Base-by-base conservation (phyloP, 1,284 basidiomycete species). In the Tetrapyrgos nigripes region DNA sequence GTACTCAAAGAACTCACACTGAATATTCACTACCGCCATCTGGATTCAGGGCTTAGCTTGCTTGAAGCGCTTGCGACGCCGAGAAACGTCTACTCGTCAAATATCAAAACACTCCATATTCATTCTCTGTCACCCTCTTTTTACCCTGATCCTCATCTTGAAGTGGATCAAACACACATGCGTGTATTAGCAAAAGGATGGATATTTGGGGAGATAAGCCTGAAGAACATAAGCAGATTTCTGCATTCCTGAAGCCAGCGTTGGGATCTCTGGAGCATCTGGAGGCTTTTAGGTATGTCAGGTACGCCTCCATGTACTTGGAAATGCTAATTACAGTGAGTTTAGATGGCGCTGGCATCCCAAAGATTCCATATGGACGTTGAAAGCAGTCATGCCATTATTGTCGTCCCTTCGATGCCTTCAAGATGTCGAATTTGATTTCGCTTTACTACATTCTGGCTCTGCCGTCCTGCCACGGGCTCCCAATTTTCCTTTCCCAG, bases 51-150 rank as follows among this genome's bases (percentile, higher is more conserved):
- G 17, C 21, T 53, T 5, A 28, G 24, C n/a, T 21, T 53, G 13
- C 14, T 53, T 17, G 17, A 44, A 53, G 40, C 40, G 3, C 37
- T 53, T n/a, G 40, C 45, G 10, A 21, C 27, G n/a, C n/a, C 28
- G 10, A 28, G 27, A n/a, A n/a, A n/a, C n/a, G n/a, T n/a, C n/a
- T n/a, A n/a, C n/a, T n/a, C 26, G 4, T n/a, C n/a, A n/a, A n/a
- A n/a, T n/a, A 37, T 55, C 21, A 27, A 24, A 23, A 47, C 53
- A 19, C 44, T 55, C 17, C 21, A 47, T n/a, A 47, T 55, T 35
- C 44, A 47, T 8, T 31, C 53, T 11, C 45, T 55, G 6, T 45
- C 53, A 6, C 53, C 53, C 6, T 45, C 37, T 2, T 28, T 44
- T 28, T 53, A n/a, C 21, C n/a, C 51, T 5, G 51, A 53, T 9